Conservation (phyloP, 331 rosid genomes). For the Phaseolus coccineus region DNA sequence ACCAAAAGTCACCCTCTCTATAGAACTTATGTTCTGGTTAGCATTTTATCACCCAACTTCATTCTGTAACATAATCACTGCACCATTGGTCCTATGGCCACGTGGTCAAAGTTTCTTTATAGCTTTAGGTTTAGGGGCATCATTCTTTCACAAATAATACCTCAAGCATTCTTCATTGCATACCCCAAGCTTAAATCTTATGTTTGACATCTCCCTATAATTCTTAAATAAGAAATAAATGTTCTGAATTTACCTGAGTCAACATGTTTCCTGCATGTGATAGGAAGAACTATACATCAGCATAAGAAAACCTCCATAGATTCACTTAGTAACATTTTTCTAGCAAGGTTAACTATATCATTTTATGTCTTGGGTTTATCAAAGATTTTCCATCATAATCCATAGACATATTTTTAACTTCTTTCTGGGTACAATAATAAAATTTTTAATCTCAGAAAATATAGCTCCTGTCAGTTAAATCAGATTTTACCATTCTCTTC, state of each 20-base stretch:
- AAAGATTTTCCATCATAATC: neutral
- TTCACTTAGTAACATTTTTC: neutral
- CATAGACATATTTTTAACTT: neutral
- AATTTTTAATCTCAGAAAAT: neutral
- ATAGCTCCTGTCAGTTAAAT: neutral
- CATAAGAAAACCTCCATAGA: neutral
- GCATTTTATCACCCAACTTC: neutral
- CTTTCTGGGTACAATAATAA: neutral
- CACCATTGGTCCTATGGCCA: neutral
- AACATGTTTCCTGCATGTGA: too few relatives aligned
- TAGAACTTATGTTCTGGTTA: neutral
- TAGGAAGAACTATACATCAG: neutral
- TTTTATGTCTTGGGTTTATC: neutral
- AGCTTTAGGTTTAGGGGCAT: neutral
- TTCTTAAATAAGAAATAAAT: neutral
- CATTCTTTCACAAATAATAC: conserved; percentile 3
- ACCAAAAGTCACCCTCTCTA: neutral
- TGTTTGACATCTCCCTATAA: neutral
- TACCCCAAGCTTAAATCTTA: conserved; percentile 1
- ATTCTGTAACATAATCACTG: neutral
- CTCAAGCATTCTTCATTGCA: neutral
- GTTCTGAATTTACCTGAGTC: too few relatives aligned
- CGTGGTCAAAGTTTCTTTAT: neutral
- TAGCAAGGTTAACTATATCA: neutral
- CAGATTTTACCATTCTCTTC: neutral